These are phyloP conservation scores for Heliosperma pusillum DNA, from an alignment of 148 eudicot species.

Conservation along the genomic window DNA sequence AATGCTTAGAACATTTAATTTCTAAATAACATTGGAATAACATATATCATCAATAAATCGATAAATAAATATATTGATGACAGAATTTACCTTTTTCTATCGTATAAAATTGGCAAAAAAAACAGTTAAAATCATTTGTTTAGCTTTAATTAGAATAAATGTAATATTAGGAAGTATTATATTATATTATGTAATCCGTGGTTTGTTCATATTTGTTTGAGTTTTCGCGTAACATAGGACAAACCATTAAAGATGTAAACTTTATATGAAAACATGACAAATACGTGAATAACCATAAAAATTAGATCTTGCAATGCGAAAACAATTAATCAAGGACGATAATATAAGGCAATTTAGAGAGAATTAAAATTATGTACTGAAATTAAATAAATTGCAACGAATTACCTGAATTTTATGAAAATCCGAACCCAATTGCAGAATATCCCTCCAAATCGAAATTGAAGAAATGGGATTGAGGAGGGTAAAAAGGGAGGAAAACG, in stretches of 20 bases:
- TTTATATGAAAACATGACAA: not conserved
- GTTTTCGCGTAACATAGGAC: no score
- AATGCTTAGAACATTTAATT: not conserved
- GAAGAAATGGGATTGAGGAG: not conserved
- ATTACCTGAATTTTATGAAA: slow-evolving; percentile 18
- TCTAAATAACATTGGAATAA: not conserved
- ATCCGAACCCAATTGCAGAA: slow-evolving; percentile 15
- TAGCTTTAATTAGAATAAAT: not conserved
- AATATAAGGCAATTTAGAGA: no score
- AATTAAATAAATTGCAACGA: not conserved
- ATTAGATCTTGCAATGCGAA: slow-evolving; percentile 17
- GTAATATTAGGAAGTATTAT: no score
- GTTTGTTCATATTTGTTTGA: no score
- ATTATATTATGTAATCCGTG: no score
- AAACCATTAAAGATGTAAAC: slow-evolving; percentile 16
- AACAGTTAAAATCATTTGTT: no score
- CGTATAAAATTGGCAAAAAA: no score
- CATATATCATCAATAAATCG: no score
- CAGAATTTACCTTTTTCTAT: not conserved
- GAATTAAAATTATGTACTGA: no score
- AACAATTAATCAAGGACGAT: no score
- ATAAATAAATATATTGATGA: no score
- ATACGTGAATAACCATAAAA: not conserved
- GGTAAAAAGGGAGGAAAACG: no score
- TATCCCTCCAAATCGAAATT: not conserved